A percentile compares a stretch with the other conserved stretches of the same genome.
Evolutionary conservation across 495 filamentous ascomycete species (phyloP).

Genomic region (Aspergillus mulundensis): DNA sequence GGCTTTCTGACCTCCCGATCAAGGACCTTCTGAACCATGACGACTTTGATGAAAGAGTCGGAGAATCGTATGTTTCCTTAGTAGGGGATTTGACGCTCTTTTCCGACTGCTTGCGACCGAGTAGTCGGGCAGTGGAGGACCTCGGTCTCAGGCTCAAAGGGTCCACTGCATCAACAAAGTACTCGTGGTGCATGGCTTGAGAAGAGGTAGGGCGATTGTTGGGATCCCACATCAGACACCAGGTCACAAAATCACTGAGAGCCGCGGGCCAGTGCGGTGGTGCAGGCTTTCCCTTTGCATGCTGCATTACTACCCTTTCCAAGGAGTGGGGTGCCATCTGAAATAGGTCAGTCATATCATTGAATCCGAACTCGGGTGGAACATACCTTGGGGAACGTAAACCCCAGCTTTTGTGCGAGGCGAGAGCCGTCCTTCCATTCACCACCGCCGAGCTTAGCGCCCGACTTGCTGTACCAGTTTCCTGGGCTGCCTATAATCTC

Average conservation of each 20-base stretch:
- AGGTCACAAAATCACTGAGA: constrained; percentile 88
- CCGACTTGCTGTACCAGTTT: constrained; percentile 92
- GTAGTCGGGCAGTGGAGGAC: constrained; percentile 76
- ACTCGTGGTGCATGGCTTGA: constrained; percentile 90
- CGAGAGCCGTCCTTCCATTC: constrained; percentile 96
- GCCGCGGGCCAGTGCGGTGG: constrained; percentile 87
- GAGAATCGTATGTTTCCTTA: constrained; percentile 64
- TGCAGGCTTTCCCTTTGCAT: constrained; percentile 89
- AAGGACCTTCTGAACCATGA: constrained; percentile 97
- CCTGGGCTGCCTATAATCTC: constrained; percentile 99
- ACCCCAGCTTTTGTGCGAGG: constrained; percentile 91
- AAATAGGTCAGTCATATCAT: constrained; percentile 14
- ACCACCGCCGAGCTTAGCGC: constrained; percentile 84
- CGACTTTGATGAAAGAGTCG: constrained; percentile 71
- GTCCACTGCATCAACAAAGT: constrained; percentile 93
- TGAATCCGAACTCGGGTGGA: neutral
- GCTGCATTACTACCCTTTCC: too few relatives aligned
- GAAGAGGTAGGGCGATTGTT: constrained; percentile 89
- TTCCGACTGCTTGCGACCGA: constrained; percentile 85
- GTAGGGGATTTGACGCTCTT: constrained; percentile 55
- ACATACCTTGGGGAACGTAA: constrained; percentile 86
- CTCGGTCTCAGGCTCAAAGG: constrained; percentile 79
- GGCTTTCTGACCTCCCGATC: constrained; percentile 63
- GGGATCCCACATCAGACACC: constrained; percentile 99
- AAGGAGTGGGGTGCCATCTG: constrained; percentile 98